Conservation (phyloP, 2,329 filamentous ascomycete genomes). For the Hawksworthiomyces lignivorus region DNA sequence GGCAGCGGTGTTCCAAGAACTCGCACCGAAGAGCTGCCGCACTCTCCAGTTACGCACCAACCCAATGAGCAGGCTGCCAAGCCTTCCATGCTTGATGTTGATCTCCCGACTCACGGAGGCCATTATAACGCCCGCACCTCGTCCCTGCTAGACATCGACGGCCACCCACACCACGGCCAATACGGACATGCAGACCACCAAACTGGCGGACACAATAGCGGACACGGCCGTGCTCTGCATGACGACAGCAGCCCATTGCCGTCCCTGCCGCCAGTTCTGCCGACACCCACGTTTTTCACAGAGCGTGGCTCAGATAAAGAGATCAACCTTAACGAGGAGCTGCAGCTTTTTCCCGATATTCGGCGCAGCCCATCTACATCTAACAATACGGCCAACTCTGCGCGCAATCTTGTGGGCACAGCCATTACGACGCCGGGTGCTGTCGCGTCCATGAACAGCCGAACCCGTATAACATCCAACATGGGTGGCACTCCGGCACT, state of each 20-base stretch:
- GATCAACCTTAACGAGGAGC: slow-evolving; percentile 13
- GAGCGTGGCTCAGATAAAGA: slow-evolving; percentile 15
- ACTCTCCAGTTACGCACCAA: slow-evolving; percentile 2
- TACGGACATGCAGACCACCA: not conserved
- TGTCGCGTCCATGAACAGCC: slow-evolving; percentile 1
- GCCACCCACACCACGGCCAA: not conserved
- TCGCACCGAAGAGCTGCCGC: slow-evolving; percentile 8
- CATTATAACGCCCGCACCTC: slow-evolving; percentile 1
- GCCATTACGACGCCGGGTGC: slow-evolving; percentile 1
- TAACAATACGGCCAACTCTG: slow-evolving; percentile 16
- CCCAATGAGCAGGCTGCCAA: not conserved
- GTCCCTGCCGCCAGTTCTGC: slow-evolving; percentile 14
- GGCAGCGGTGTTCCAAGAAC: too few species aligned
- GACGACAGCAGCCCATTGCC: slow-evolving; percentile 11
- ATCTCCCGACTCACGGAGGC: not conserved
- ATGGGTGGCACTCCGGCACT: slow-evolving; percentile 6
- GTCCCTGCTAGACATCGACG: slow-evolving; percentile 3
- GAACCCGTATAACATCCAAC: slow-evolving; percentile 10
- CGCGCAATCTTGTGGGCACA: slow-evolving; percentile 10
- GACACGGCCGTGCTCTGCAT: slow-evolving; percentile 4
- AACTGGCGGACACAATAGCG: slow-evolving; percentile 1
- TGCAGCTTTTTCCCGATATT: slow-evolving; percentile 13
- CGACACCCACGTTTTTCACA: slow-evolving; percentile 9
- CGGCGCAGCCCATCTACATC: slow-evolving; percentile 20
- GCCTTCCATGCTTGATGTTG: slow-evolving; percentile 11